phyloP scores from a whole-genome alignment of 2,329 filamentous ascomycete species.

The Chrysoporthe austroafricana region DNA sequence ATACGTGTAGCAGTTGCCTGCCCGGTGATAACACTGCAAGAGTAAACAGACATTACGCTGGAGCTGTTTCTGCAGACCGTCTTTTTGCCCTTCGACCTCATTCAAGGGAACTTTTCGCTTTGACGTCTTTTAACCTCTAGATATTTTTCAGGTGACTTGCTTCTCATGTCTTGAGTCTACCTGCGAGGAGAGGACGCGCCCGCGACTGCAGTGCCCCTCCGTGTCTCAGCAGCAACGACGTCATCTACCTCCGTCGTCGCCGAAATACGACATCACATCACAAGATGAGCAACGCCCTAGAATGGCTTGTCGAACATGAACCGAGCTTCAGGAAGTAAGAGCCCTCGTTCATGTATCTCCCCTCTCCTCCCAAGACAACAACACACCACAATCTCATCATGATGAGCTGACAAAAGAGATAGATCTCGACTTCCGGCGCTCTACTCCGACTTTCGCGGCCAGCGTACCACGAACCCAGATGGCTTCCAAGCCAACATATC shows the following conservation, averaged over 20 bases:
- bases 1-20: background rate
- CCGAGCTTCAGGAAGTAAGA: slow-evolving; percentile 36
- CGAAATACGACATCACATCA: slow-evolving; percentile 7
- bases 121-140: background rate
- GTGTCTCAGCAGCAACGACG: slow-evolving; percentile 31
- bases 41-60: background rate
- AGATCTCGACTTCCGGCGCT: slow-evolving; percentile 36
- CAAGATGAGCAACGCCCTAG: slow-evolving; percentile 29
- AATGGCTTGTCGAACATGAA: slow-evolving; percentile 39
- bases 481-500: slow-evolving; percentile 40
- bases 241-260: slow-evolving; percentile 17
- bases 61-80: background rate
- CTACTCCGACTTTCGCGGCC: slow-evolving; percentile 36
- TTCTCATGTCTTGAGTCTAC: slow-evolving; percentile 10
- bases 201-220: slow-evolving; percentile 2
- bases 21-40: background rate
- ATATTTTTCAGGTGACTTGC: background rate
- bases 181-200: background rate
- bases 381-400: background rate
- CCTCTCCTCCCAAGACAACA: background rate
- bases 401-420: slow-evolving; percentile 19
- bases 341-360: background rate
- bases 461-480: slow-evolving; percentile 34
- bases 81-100: background rate
- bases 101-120: no score